These are phyloP conservation scores for Stramenopiles sp. DNA, from an alignment of 352 stramenopile genomes.

Conservation along the genomic window DNA sequence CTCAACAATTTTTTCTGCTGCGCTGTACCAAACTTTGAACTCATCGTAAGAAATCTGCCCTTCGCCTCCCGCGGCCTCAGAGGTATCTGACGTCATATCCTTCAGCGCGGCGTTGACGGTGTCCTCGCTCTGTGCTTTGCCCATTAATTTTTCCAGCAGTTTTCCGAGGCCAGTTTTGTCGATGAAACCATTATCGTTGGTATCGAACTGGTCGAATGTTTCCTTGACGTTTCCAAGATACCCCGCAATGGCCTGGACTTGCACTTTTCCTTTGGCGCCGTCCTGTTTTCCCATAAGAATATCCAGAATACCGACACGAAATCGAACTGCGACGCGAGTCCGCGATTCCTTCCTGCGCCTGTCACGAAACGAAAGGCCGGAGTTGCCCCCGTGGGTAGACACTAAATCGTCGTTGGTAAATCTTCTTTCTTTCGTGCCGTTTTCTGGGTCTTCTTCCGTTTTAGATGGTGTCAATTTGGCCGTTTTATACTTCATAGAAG, in stretches of 20 bases:
- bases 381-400: not conserved
- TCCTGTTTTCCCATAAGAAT: no score
- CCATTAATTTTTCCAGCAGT: constrained; percentile 30
- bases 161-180: constrained; percentile 33
- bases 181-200: constrained; percentile 31
- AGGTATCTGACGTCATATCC: constrained; percentile 30
- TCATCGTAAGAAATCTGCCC: constrained; percentile 31
- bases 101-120: constrained; percentile 28
- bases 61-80: constrained; percentile 22
- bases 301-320: constrained; percentile 40
- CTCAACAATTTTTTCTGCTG: constrained; percentile 34
- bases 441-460: no score
- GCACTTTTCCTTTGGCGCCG: constrained; percentile 31
- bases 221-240: constrained; percentile 36
- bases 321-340: constrained; percentile 20
- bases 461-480: no score
- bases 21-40: constrained; percentile 42
- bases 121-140: constrained; percentile 22
- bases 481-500: no score
- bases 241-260: constrained; percentile 34
- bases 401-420: not conserved
- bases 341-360: not conserved
- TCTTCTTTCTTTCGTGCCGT: not conserved
- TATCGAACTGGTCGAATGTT: constrained; percentile 36
- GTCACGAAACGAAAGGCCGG: not conserved